Percentiles rank a stretch among this genome's conserved stretches.
Evolutionary conservation across 2,329 filamentous ascomycete genomes (phyloP).

Genomic region (Microascus cirrosus): DNA sequence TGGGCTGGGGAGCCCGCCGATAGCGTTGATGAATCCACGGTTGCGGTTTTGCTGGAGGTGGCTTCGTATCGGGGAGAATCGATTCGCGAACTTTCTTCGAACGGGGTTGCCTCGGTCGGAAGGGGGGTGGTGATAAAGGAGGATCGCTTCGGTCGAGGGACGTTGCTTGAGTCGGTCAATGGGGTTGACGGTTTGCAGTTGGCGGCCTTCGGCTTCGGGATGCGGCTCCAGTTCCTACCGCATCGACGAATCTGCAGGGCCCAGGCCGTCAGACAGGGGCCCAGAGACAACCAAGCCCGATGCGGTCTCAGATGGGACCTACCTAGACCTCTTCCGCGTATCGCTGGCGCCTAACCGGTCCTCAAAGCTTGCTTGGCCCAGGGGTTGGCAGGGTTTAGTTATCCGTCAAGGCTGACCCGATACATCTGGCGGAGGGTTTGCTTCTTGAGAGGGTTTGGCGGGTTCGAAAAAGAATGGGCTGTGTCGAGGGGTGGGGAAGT

Average conservation of each 20-base stretch:
- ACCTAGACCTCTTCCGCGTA: neutral
- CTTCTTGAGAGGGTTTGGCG: neutral
- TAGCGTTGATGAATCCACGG: slow-evolving; percentile 41
- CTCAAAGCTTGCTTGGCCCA: neutral
- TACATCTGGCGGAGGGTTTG: neutral
- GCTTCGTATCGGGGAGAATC: neutral
- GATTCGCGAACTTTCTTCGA: neutral
- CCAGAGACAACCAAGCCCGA: neutral
- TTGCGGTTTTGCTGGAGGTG: slow-evolving; percentile 14
- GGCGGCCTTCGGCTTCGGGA: neutral
- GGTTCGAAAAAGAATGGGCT: neutral
- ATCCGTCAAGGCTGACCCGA: neutral
- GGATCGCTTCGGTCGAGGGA: neutral
- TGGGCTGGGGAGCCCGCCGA: slow-evolving; percentile 38
- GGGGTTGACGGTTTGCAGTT: neutral
- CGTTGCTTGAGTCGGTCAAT: neutral
- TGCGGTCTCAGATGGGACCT: neutral
- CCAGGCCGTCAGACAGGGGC: neutral
- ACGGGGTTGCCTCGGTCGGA: too few species aligned
- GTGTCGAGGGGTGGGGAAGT: neutral
- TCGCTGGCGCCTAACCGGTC: neutral
- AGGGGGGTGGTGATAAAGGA: too few species aligned
- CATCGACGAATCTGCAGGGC: neutral
- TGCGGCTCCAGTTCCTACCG: neutral
- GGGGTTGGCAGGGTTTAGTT: neutral